Conservation (phyloP, 441 rosid species). For the Euphorbia schlechtendalii region DNA sequence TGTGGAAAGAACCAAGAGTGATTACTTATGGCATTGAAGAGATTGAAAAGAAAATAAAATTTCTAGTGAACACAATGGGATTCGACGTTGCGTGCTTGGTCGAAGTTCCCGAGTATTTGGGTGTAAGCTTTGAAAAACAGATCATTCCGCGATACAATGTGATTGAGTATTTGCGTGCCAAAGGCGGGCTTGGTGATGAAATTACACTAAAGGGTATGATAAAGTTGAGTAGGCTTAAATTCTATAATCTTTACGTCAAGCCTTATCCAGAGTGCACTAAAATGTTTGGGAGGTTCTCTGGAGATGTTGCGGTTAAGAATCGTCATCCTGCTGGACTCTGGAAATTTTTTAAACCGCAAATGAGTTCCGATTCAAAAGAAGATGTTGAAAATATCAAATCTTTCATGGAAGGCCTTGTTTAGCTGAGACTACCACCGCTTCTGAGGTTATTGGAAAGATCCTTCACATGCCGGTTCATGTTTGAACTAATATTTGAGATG, state of each 20-base stretch:
- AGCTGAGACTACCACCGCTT: constrained; percentile 13
- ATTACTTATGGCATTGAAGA: constrained; percentile 49
- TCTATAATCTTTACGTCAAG: constrained; percentile 69
- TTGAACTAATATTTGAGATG: background rate
- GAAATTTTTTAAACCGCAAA: constrained; percentile 58
- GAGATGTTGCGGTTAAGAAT: constrained; percentile 23
- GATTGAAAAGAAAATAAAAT: constrained; percentile 60
- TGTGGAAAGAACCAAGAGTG: constrained; percentile 76
- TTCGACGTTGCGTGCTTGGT: constrained; percentile 38
- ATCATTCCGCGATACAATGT: constrained; percentile 62
- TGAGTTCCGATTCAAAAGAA: constrained; percentile 34
- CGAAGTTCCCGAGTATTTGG: constrained; percentile 69
- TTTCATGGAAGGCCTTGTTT: constrained; percentile 43
- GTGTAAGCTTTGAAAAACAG: constrained; percentile 71
- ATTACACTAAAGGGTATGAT: constrained; percentile 57
- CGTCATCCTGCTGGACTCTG: constrained; percentile 57
- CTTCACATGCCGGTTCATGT: background rate
- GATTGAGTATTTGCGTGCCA: constrained; percentile 46
- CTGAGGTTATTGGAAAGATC: background rate
- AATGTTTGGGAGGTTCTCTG: constrained; percentile 51
- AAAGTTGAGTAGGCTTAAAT: constrained; percentile 59
- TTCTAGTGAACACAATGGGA: constrained; percentile 44
- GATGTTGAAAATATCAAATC: constrained; percentile 55
- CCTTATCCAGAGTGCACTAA: constrained; percentile 80
- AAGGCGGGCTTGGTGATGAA: constrained; percentile 60